Evolutionary conservation across 495 filamentous ascomycete species (phyloP).

Genomic region (Annulohypoxylon stygium): DNA sequence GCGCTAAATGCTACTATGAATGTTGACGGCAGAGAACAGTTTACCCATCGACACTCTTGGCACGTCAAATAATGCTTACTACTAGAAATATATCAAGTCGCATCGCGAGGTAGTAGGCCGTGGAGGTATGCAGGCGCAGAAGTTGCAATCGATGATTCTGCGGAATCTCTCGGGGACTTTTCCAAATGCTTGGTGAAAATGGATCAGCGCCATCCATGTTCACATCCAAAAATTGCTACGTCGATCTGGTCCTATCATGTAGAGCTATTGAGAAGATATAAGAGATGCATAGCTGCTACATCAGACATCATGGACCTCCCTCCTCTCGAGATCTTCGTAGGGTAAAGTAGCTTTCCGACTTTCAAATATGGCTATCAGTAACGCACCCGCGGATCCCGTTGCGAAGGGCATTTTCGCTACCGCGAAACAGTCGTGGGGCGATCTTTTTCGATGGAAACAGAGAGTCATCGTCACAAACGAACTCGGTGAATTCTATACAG

Average conservation of each 20-base stretch:
- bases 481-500: slow-evolving; percentile 64
- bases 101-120: slow-evolving; percentile 18
- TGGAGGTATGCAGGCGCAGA: background rate
- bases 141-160: background rate
- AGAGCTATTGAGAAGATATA: slow-evolving; percentile 7
- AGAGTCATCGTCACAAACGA: slow-evolving; percentile 72
- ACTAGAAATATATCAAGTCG: slow-evolving; percentile 10
- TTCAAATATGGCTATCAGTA: slow-evolving; percentile 39
- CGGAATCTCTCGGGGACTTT: background rate
- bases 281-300: background rate
- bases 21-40: slow-evolving; percentile 17
- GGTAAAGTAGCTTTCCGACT: background rate
- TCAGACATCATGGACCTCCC: background rate
- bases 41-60: slow-evolving; percentile 20
- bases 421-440: slow-evolving; percentile 69
- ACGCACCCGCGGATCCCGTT: slow-evolving; percentile 69
- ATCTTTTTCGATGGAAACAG: slow-evolving; percentile 77
- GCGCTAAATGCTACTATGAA: background rate
- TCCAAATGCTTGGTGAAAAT: slow-evolving; percentile 5
- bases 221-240: background rate
- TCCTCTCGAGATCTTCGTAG: background rate
- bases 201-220: background rate
- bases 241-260: background rate
- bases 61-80: slow-evolving; percentile 23
- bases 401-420: slow-evolving; percentile 70